Conservation (phyloP, 164 flowering plant genomes). For the Hamamelis virginiana region DNA sequence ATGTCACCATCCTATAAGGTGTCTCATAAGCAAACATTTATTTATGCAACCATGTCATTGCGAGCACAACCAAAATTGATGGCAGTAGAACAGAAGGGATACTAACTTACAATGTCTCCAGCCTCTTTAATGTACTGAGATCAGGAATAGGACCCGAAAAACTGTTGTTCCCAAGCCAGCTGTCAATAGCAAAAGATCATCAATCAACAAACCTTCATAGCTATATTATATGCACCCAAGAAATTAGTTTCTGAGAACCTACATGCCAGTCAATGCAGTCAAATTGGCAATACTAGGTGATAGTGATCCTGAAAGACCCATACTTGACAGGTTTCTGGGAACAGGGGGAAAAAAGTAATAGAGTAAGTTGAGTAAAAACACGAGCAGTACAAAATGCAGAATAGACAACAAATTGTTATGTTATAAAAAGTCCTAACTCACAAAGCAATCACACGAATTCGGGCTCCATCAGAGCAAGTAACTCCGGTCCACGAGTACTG, state of each 20-base stretch:
- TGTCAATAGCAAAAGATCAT: constrained; percentile 33
- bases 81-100: background rate
- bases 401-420: background rate
- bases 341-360: constrained; percentile 10
- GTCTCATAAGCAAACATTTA: background rate
- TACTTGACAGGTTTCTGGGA: constrained; percentile 68
- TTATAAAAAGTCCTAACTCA: constrained; percentile 38
- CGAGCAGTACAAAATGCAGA: background rate
- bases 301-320: constrained; percentile 79
- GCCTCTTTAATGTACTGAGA: constrained; percentile 54
- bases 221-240: constrained; percentile 4
- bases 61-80: background rate
- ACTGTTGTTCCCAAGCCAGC: constrained; percentile 73
- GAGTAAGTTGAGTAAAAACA: background rate
- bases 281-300: constrained; percentile 63
- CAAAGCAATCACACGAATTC: constrained; percentile 66
- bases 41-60: background rate
- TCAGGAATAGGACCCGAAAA: constrained; percentile 81
- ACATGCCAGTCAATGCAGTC: constrained; percentile 75
- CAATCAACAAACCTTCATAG: background rate
- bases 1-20: background rate
- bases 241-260: constrained; percentile 17
- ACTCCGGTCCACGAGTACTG: constrained; percentile 82
- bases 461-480: constrained; percentile 64
- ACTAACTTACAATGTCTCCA: constrained; percentile 66